These are phyloP conservation scores for Dryas integrifolia DNA, from an alignment of 331 rosid species.

Conservation along the genomic window DNA sequence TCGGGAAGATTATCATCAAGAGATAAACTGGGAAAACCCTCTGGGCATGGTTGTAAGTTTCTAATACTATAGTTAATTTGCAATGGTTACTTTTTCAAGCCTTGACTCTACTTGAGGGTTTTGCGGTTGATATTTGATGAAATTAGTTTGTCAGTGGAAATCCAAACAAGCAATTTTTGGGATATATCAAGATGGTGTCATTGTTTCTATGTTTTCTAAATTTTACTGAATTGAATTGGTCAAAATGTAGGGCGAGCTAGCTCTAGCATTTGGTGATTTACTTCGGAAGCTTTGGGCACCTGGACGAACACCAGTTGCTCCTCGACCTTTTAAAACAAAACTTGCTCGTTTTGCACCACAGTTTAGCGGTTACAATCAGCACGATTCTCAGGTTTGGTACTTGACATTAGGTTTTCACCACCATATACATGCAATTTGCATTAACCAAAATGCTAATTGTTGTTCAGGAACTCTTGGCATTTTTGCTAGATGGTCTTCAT, in stretches of 20 bases:
- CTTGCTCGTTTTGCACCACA: slow-evolving; percentile 99
- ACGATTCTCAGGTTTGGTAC: slow-evolving; percentile 90
- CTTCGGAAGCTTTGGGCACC: slow-evolving; percentile 98
- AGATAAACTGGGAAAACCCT: slow-evolving; percentile 91
- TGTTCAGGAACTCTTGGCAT: slow-evolving; percentile 94
- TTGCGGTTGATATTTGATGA: background rate
- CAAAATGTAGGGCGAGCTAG: slow-evolving; percentile 76
- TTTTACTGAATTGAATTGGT: slow-evolving; percentile 18
- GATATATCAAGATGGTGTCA: background rate
- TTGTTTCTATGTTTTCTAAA: background rate
- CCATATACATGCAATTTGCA: slow-evolving; percentile 16
- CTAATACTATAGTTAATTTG: slow-evolving; percentile 21
- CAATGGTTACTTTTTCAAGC: background rate
- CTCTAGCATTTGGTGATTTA: slow-evolving; percentile 93
- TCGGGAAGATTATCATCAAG: slow-evolving; percentile 92
- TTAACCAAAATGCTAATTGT: slow-evolving; percentile 29
- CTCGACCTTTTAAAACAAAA: slow-evolving; percentile 86
- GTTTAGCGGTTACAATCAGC: slow-evolving; percentile 97
- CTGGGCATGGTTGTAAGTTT: slow-evolving; percentile 98
- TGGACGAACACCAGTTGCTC: slow-evolving; percentile 88
- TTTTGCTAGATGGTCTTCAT: slow-evolving; percentile 95
- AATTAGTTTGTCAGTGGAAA: background rate
- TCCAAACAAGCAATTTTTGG: background rate
- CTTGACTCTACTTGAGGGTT: background rate
- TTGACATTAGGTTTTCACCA: slow-evolving; percentile 10